Conservation (phyloP, 257 asterid genomes). For the Marsdenia floribunda region DNA sequence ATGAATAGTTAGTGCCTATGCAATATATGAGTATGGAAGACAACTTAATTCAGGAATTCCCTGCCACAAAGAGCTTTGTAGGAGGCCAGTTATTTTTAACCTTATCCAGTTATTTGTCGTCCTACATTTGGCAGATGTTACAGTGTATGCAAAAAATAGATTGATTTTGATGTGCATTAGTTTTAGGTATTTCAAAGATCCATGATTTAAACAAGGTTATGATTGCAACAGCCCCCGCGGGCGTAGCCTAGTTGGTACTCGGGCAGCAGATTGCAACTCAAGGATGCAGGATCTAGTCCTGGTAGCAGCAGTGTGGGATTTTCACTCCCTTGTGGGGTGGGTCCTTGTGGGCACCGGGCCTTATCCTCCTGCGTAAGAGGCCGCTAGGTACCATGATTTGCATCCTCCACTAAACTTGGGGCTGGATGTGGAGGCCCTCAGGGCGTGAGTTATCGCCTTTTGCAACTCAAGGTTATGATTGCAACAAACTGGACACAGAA, state of each 20-base stretch:
- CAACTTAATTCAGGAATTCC: not conserved
- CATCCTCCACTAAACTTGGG: too few species aligned
- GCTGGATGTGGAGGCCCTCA: too few species aligned
- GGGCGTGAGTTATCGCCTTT: too few species aligned
- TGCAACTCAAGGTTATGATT: too few species aligned
- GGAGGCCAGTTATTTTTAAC: not conserved
- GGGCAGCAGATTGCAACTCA: too few species aligned
- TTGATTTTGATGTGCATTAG: not conserved
- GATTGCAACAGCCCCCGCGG: not conserved
- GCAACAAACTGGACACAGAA: not conserved
- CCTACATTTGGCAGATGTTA: slow-evolving; percentile 1
- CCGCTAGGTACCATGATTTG: too few species aligned
- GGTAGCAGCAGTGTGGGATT: too few species aligned
- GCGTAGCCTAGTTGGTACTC: too few species aligned
- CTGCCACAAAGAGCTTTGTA: not conserved
- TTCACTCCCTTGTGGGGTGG: too few species aligned
- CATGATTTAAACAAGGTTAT: not conserved
- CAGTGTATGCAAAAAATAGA: not conserved
- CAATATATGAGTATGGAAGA: not conserved
- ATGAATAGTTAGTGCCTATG: not conserved
- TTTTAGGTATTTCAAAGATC: not conserved
- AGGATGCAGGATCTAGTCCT: too few species aligned
- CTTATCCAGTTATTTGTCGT: not conserved
- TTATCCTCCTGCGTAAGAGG: too few species aligned
- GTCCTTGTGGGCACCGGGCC: too few species aligned